phyloP scores from a whole-genome alignment of 257 asterid species.

The Oldenlandia corymbosa region DNA sequence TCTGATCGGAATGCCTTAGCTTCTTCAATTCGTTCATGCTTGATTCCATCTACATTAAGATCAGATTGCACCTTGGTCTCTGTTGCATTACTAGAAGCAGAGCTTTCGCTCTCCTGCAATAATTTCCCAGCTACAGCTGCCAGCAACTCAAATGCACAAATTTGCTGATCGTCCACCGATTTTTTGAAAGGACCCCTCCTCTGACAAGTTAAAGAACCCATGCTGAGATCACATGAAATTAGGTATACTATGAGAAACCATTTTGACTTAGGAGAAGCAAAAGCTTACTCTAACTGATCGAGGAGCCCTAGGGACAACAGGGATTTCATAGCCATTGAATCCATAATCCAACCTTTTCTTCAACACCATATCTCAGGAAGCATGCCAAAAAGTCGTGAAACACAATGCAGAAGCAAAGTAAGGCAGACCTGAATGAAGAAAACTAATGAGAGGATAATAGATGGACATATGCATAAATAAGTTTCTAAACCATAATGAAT shows the following conservation, averaged over 20 bases:
- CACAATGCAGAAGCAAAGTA: slow-evolving; percentile 14
- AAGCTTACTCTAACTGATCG: slow-evolving; percentile 76
- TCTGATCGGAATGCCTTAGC: slow-evolving; percentile 44
- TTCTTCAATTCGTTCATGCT: slow-evolving; percentile 28
- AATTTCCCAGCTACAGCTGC: slow-evolving; percentile 95
- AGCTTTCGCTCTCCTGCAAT: slow-evolving; percentile 81
- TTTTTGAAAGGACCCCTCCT: slow-evolving; percentile 45
- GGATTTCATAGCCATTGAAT: slow-evolving; percentile 67
- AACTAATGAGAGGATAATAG: background rate
- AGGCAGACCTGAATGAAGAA: slow-evolving; percentile 13
- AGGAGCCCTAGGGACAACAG: slow-evolving; percentile 82
- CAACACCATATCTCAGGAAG: slow-evolving; percentile 68
- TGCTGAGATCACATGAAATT: slow-evolving; percentile 2
- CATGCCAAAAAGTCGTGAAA: slow-evolving; percentile 46
- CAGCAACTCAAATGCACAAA: slow-evolving; percentile 87
- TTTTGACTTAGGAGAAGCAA: slow-evolving; percentile 2
- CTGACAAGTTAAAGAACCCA: slow-evolving; percentile 33
- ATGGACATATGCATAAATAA: background rate
- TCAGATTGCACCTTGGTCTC: slow-evolving; percentile 35
- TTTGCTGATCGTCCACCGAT: slow-evolving; percentile 41
- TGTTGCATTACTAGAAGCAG: slow-evolving; percentile 68
- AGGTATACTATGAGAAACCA: background rate
- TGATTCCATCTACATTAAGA: slow-evolving; percentile 24
- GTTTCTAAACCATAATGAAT: background rate
- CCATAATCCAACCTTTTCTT: slow-evolving; percentile 82